Evolutionary conservation across 768 basidiomycete genomes (phyloP).

Genomic region (Exidia glandulosa): DNA sequence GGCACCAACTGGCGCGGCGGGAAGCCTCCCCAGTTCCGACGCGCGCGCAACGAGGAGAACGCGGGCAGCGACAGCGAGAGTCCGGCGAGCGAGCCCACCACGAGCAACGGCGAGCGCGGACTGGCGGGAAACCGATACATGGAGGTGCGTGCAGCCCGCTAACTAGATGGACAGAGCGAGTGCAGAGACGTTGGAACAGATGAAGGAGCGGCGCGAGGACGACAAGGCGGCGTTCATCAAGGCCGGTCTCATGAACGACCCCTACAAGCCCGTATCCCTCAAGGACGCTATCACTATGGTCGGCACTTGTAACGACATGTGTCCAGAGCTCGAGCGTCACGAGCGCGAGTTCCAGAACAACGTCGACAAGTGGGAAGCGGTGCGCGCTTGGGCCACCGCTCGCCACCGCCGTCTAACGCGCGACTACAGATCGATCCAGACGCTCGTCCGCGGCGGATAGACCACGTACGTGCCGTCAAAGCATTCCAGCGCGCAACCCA

Average conservation of each 20-base stretch:
- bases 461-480: conserved; percentile 83
- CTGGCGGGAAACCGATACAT: neutral
- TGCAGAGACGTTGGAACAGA: neutral
- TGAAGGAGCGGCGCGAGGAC: conserved; percentile 34
- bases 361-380: conserved; percentile 75
- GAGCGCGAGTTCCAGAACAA: conserved; percentile 83
- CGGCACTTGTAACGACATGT: conserved; percentile 90
- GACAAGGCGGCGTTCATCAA: conserved; percentile 67
- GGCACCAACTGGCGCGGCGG: neutral
- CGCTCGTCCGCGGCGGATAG: conserved; percentile 57
- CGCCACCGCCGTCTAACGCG: neutral
- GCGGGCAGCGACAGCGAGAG: neutral
- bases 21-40: neutral
- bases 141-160: neutral
- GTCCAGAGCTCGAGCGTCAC: conserved; percentile 87
- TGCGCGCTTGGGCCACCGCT: conserved; percentile 27
- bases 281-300: conserved; percentile 89
- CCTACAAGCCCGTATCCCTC: conserved; percentile 61
- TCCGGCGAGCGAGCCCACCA: neutral
- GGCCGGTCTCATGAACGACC: conserved; percentile 83
- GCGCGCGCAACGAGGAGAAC: neutral
- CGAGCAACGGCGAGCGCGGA: neutral
- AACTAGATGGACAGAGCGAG: neutral
- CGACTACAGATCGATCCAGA: conserved; percentile 21
- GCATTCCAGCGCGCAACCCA: conserved; percentile 83